Percentiles rank a stretch among this genome's conserved stretches.
Evolutionary conservation across 2,329 filamentous ascomycete genomes (phyloP).

Genomic region (Leptographium radiaticola): DNA sequence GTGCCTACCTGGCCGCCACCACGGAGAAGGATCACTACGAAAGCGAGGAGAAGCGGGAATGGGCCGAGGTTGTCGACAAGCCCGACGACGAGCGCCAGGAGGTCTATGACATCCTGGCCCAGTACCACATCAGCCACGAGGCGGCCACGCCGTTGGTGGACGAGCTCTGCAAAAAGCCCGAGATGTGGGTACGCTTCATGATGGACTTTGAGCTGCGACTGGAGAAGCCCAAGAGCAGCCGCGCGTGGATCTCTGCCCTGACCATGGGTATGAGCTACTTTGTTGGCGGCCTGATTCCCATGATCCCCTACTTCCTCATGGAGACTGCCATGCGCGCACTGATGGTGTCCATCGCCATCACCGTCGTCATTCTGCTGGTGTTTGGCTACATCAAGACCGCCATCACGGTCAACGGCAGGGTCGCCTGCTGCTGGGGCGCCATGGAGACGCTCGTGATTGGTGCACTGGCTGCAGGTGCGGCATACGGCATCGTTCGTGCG

Average conservation of each 20-base stretch:
- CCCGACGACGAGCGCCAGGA: constrained; percentile 32
- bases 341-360: constrained; percentile 45
- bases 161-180: constrained; percentile 32
- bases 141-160: constrained; percentile 33
- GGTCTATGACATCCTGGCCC: constrained; percentile 32
- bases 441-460: constrained; percentile 53
- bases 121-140: constrained; percentile 30
- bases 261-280: constrained; percentile 60
- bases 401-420: constrained; percentile 35
- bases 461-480: constrained; percentile 50
- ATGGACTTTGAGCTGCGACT: constrained; percentile 45
- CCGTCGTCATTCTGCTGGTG: constrained; percentile 43
- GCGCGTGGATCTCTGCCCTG: constrained; percentile 41
- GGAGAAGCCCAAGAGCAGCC: constrained; percentile 27
- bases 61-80: constrained; percentile 24
- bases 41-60: constrained; percentile 32
- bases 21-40: constrained; percentile 40
- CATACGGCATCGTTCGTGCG: constrained; percentile 48
- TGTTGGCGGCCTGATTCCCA: constrained; percentile 55
- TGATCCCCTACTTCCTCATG: constrained; percentile 56
- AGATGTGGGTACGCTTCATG: constrained; percentile 42
- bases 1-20: constrained; percentile 56
- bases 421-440: constrained; percentile 44
- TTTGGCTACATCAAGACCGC: constrained; percentile 56
- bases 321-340: constrained; percentile 33